These are phyloP conservation scores for Niebla homalea DNA, from an alignment of 495 filamentous ascomycete genomes.

Conservation along the genomic window DNA sequence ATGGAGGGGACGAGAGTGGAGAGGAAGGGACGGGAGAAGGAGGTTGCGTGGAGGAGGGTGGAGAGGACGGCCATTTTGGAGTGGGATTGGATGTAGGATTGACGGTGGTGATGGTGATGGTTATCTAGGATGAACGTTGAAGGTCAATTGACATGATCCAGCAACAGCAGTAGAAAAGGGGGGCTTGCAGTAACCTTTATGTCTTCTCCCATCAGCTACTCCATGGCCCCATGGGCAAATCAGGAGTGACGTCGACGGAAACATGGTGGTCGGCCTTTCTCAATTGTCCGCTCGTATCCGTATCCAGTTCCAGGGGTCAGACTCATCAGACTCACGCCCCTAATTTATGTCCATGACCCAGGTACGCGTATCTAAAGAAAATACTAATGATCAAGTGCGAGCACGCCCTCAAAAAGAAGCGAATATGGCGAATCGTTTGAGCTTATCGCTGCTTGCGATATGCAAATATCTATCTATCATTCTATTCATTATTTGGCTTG, in stretches of 20 bases:
- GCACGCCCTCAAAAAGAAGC: too few species aligned
- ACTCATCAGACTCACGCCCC: neutral
- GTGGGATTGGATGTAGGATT: neutral
- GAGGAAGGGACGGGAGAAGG: slow-evolving; percentile 44
- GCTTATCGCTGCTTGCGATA: too few species aligned
- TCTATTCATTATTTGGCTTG: neutral
- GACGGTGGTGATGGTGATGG: neutral
- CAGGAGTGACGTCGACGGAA: neutral
- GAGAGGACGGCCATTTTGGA: slow-evolving; percentile 34
- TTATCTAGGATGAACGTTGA: neutral
- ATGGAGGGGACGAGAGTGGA: slow-evolving; percentile 45
- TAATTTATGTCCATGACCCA: too few species aligned
- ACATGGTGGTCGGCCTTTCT: neutral
- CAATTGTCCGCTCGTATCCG: neutral
- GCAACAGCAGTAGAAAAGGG: neutral
- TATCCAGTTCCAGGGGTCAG: neutral
- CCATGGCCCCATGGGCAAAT: neutral
- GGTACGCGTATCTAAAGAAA: too few species aligned
- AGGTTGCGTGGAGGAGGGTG: slow-evolving; percentile 39
- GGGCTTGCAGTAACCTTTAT: neutral
- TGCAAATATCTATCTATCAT: neutral
- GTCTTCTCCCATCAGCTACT: neutral
- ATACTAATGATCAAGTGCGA: too few species aligned
- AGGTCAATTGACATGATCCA: neutral
- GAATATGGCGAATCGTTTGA: too few species aligned